These are phyloP conservation scores for Diutina rugosa DNA, from an alignment of 1,139 yeast species.

Conservation along the genomic window DNA sequence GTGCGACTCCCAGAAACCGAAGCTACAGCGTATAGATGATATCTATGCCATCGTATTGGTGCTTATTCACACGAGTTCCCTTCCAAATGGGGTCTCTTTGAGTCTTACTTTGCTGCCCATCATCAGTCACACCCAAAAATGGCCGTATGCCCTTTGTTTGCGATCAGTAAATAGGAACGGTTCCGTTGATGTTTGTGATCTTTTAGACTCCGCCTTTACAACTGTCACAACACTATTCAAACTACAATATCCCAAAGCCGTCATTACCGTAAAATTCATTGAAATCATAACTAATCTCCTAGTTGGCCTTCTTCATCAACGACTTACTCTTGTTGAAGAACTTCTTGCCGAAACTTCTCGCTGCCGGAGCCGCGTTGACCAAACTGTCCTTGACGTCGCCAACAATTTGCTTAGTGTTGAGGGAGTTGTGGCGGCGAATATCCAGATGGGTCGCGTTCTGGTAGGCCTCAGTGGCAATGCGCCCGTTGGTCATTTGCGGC, in stretches of 20 bases:
- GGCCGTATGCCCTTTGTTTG: too few species aligned
- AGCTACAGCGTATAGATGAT: too few species aligned
- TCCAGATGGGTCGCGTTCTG: conserved; percentile 35
- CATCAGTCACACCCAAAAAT: too few species aligned
- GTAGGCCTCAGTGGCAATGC: conserved; percentile 32
- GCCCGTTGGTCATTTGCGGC: conserved; percentile 25
- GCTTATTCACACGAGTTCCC: too few species aligned
- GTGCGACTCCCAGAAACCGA: too few species aligned
- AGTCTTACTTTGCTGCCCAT: too few species aligned
- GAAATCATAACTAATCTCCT: not conserved
- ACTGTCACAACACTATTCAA: too few species aligned
- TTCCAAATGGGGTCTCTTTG: too few species aligned
- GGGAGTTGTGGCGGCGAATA: conserved; percentile 27
- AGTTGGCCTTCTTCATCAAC: conserved; percentile 15
- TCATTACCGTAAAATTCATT: not conserved
- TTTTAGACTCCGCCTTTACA: too few species aligned
- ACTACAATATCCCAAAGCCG: not conserved
- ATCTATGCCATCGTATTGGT: too few species aligned
- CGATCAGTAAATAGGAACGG: too few species aligned
- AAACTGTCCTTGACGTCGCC: conserved; percentile 32
- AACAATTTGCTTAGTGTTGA: conserved; percentile 22
- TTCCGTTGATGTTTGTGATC: too few species aligned
- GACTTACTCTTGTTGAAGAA: conserved; percentile 30
- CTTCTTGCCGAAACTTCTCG: conserved; percentile 29
- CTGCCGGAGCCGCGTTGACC: conserved; percentile 24